Evolutionary conservation across 805 yeast species (phyloP).

Genomic region (Candida sithepensis): DNA sequence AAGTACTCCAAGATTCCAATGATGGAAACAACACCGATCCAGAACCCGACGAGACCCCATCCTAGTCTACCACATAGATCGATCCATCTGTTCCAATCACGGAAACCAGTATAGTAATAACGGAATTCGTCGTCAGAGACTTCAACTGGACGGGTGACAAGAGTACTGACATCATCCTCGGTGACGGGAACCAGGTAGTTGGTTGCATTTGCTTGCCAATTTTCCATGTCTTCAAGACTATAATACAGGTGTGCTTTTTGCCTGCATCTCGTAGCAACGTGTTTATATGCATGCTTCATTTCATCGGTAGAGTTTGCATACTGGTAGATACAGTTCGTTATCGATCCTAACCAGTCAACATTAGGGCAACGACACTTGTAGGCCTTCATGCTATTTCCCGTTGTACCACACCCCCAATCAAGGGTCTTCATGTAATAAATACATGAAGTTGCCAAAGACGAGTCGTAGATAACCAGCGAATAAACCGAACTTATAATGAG

Average conservation of each 20-base stretch:
- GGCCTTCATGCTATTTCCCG: constrained; percentile 30
- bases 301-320: constrained; percentile 29
- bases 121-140: constrained; percentile 31
- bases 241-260: constrained; percentile 33
- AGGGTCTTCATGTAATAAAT: constrained; percentile 35
- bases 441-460: constrained; percentile 39
- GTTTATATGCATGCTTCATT: constrained; percentile 37
- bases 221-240: constrained; percentile 31
- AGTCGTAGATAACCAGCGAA: constrained; percentile 26
- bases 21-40: constrained; percentile 33
- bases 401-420: constrained; percentile 42
- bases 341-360: constrained; percentile 41
- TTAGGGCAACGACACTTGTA: constrained; percentile 41
- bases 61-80: constrained; percentile 37
- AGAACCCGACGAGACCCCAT: constrained; percentile 43
- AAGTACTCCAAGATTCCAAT: constrained; percentile 29
- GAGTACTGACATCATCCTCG: constrained; percentile 16
- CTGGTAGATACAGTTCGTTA: constrained; percentile 38
- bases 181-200: constrained; percentile 30
- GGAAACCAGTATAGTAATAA: constrained; percentile 33
- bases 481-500: neutral
- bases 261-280: constrained; percentile 35
- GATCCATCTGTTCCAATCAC: constrained; percentile 36
- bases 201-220: constrained; percentile 32
- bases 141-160: constrained; percentile 31